Evolutionary conservation across 1,139 yeast genomes (phyloP).

Genomic region (Pneumocystis sp.): DNA sequence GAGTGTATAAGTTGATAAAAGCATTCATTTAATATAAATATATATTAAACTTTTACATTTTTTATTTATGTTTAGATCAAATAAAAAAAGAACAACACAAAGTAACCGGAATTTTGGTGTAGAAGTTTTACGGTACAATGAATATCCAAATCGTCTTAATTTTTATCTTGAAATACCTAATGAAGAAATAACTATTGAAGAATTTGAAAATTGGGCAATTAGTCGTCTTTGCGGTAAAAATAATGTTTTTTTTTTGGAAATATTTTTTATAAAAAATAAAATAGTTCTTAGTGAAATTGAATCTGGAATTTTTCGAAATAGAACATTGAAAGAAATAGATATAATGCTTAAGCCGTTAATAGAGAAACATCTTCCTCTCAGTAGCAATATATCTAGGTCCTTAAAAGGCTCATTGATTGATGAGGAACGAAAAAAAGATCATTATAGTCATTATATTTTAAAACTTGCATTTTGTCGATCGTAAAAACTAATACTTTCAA

Average conservation of each 20-base stretch:
- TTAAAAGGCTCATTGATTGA: constrained; percentile 20
- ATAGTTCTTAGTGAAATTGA: constrained; percentile 67
- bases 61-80: not conserved
- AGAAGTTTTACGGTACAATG: constrained; percentile 21
- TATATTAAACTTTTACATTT: not conserved
- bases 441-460: constrained; percentile 76
- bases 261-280: not conserved
- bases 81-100: not conserved
- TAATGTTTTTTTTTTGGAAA: not conserved
- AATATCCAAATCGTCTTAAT: constrained; percentile 40
- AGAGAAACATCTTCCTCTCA: constrained; percentile 50
- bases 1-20: not conserved
- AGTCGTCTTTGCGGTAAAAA: constrained; percentile 48
- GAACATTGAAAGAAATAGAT: constrained; percentile 51
- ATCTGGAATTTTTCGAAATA: constrained; percentile 52
- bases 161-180: constrained; percentile 64
- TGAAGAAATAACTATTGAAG: constrained; percentile 75
- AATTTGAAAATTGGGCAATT: constrained; percentile 91
- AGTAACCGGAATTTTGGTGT: constrained; percentile 34
- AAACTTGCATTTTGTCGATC: constrained; percentile 80
- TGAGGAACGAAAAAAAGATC: constrained; percentile 68
- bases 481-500: constrained; percentile 6
- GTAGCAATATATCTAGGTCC: constrained; percentile 19
- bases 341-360: constrained; percentile 49
- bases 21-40: not conserved